Base-by-base conservation (phyloP, 23 red algal species). In the Agarophyton chilense region DNA sequence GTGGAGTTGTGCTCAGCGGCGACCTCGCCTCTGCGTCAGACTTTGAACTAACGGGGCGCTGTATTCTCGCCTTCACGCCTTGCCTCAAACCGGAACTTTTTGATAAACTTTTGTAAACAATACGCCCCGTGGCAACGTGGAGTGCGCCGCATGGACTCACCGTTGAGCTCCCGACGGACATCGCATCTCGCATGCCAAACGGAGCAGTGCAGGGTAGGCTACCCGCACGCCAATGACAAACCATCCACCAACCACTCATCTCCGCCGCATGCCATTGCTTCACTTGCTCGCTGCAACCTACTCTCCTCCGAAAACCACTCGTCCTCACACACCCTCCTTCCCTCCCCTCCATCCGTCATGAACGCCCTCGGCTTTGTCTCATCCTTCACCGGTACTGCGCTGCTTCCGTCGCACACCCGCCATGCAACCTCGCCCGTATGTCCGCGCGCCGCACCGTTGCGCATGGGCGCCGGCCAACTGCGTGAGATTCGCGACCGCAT, bases 401-500 rank as follows among this genome's bases (percentile, higher is more conserved):
- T 89, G 25, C 24, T 63, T 6, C 85, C 85, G 29, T 65, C 85
- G 29, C 50, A 10, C 28, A 3, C 85, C 29, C 38, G 35, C 57
- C 11, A 3, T 21, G 13, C 4, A n/a, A 33, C 45, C 35, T 29
- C 86, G 10, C 25, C 53, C 60, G 64, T 65, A n/a, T 9, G 73
- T 6, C 75, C 88, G 34, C 88, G 88, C 36, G 3, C 11, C 75
- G 58, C 76, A 19, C 26, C 75, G n/a, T 45, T 47, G 29, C 74
- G 74, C 77, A 91, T 91, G 88, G 88, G 88, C 64, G 88, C 88
- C 62, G 91, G 91, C 21, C 66, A 85, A 14, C 58, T 94, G n/a
- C 91, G 91, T 46, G 88, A 94, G 45, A 83, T 99, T 43, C 97
- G 97, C 14, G 77, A 92, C 7, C 75, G 97, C 57, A 95, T 99